These are phyloP conservation scores for Aspergillus melleus DNA, from an alignment of 2,329 filamentous ascomycete species.

Conservation along the genomic window DNA sequence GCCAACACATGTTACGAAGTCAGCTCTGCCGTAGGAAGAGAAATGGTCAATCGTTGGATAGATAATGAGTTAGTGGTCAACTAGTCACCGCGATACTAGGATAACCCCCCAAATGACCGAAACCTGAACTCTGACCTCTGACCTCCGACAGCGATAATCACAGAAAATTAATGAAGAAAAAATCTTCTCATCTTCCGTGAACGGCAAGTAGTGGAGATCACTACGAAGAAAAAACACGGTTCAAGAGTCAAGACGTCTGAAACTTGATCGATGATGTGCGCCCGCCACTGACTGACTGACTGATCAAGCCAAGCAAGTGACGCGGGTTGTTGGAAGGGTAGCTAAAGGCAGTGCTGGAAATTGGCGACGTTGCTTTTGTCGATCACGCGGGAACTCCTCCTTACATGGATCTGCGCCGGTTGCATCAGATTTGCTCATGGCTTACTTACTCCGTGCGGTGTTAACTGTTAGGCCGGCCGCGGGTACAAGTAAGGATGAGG, in stretches of 20 bases:
- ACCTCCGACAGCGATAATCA: not conserved
- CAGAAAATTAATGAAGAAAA: no score
- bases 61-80: no score
- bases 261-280: conserved; percentile 10
- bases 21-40: no score
- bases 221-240: no score
- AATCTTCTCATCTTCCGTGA: not conserved
- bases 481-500: no score
- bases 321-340: conserved; percentile 13
- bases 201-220: conserved; percentile 8
- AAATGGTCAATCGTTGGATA: no score
- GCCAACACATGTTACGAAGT: no score
- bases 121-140: not conserved
- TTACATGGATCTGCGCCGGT: conserved; percentile 23
- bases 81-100: not conserved
- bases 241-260: not conserved
- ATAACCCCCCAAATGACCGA: not conserved
- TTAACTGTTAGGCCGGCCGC: no score
- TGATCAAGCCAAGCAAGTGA: conserved; percentile 5
- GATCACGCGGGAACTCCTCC: conserved; percentile 26
- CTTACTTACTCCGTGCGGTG: no score
- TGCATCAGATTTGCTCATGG: conserved; percentile 1
- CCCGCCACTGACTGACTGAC: conserved; percentile 2
- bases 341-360: conserved; percentile 13
- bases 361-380: conserved; percentile 18